Conservation (phyloP, 768 basidiomycete genomes). For the Cytidiella melzeri region DNA sequence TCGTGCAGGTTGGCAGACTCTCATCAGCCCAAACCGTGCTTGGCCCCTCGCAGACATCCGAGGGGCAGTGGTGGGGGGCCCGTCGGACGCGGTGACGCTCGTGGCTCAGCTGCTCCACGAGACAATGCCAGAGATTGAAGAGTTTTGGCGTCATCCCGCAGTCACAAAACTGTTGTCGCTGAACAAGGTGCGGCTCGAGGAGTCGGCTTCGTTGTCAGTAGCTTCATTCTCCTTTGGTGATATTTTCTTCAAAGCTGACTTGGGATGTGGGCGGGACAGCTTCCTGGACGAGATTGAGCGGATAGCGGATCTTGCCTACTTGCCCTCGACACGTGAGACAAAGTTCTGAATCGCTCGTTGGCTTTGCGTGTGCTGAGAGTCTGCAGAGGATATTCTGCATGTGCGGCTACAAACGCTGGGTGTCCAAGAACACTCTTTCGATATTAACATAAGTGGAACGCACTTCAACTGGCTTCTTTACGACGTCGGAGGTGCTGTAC, state of each 20-base stretch:
- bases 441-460: slow-evolving; percentile 55
- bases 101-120: slow-evolving; percentile 50
- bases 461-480: slow-evolving; percentile 74
- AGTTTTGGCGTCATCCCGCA: slow-evolving; percentile 66
- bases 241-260: slow-evolving; percentile 1
- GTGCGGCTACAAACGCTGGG: slow-evolving; percentile 79
- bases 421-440: slow-evolving; percentile 70
- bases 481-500: slow-evolving; percentile 78
- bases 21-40: slow-evolving; percentile 42
- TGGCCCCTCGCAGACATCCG: slow-evolving; percentile 32
- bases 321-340: slow-evolving; percentile 67
- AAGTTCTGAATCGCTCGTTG: too few relatives aligned
- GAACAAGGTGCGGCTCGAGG: slow-evolving; percentile 62
- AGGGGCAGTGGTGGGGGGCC: slow-evolving; percentile 23
- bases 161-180: slow-evolving; percentile 51
- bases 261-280: slow-evolving; percentile 30
- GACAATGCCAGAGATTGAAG: slow-evolving; percentile 45
- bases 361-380: too few relatives aligned
- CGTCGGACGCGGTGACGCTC: slow-evolving; percentile 41
- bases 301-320: slow-evolving; percentile 62
- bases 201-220: slow-evolving; percentile 74
- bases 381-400: slow-evolving; percentile 67
- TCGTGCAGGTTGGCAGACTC: slow-evolving; percentile 66
- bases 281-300: slow-evolving; percentile 63
- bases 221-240: slow-evolving; percentile 5